phyloP scores from a whole-genome alignment of 2,329 filamentous ascomycete genomes.

The Aplosporella prunicola region DNA sequence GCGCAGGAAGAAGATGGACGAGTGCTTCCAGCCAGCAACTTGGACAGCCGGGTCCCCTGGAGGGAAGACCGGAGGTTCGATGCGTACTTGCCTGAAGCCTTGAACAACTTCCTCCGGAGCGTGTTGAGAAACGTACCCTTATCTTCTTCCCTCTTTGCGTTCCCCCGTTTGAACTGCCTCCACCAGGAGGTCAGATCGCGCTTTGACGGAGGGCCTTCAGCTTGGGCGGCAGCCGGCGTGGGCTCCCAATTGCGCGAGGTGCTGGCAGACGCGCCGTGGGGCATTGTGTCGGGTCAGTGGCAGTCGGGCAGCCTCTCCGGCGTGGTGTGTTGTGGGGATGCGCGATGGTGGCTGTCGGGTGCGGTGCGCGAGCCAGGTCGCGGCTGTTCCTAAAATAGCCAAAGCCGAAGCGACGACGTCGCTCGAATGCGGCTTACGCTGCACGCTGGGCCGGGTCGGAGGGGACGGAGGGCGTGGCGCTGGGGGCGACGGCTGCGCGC shows the following conservation, averaged over 20 bases:
- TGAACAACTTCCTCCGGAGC: too few relatives aligned
- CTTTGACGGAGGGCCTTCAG: constrained; percentile 67
- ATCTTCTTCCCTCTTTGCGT: constrained; percentile 51
- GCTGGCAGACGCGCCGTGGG: constrained; percentile 27
- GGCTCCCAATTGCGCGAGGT: constrained; percentile 32
- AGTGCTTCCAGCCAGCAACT: too few relatives aligned
- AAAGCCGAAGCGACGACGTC: constrained; percentile 10
- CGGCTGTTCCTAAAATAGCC: constrained; percentile 11
- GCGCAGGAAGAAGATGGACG: too few relatives aligned
- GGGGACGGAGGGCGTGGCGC: too few relatives aligned
- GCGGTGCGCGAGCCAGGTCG: constrained; percentile 1
- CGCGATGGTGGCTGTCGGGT: constrained; percentile 10
- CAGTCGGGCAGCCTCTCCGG: constrained; percentile 20
- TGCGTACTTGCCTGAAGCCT: too few relatives aligned
- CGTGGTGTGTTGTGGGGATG: constrained; percentile 7
- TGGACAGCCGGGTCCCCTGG: too few relatives aligned
- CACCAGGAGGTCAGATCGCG: constrained; percentile 93
- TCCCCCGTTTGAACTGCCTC: constrained; percentile 73
- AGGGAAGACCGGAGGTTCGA: too few relatives aligned
- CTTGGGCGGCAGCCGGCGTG: constrained; percentile 38
- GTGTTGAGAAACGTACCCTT: constrained; percentile 41
- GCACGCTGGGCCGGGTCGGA: constrained; percentile 8
- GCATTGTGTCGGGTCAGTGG: constrained; percentile 24
- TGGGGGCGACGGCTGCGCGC: constrained; percentile 4
- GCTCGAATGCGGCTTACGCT: constrained; percentile 5